Percentiles rank a stretch among this genome's conserved stretches.
These are phyloP conservation scores for Lepiota brunneoincarnata DNA, from an alignment of 768 basidiomycete species.

Conservation along the genomic window DNA sequence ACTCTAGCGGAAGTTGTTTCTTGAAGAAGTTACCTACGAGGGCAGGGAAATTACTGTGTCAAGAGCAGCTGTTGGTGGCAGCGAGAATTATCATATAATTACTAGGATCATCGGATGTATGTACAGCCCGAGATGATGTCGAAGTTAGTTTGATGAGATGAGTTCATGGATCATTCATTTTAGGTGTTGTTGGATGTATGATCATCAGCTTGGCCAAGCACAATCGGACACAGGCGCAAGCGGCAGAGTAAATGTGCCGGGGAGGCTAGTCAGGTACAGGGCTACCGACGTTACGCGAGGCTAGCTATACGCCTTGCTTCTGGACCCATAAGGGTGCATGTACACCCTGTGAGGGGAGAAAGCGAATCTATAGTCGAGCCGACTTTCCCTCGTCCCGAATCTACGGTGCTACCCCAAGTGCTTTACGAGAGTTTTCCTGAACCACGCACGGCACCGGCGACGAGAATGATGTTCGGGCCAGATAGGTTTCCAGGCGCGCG, in stretches of 20 bases:
- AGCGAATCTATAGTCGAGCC: constrained; percentile 3
- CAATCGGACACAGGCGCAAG: constrained; percentile 18
- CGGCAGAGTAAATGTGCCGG: constrained; percentile 19
- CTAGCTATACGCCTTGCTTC: constrained; percentile 24
- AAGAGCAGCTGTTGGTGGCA: background rate
- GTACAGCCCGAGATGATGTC: background rate
- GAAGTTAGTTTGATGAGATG: no score
- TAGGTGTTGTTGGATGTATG: background rate
- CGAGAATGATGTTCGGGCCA: background rate
- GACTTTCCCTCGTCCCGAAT: constrained; percentile 11
- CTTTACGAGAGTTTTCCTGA: background rate
- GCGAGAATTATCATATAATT: background rate
- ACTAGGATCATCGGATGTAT: background rate
- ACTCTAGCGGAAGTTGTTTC: background rate
- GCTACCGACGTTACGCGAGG: constrained; percentile 25
- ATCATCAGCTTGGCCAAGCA: constrained; percentile 11
- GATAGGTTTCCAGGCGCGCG: background rate
- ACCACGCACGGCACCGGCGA: constrained; percentile 1
- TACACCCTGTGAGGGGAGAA: background rate
- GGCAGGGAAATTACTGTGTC: background rate
- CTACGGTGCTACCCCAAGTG: background rate
- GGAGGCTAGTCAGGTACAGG: constrained; percentile 29
- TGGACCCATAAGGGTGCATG: constrained; percentile 22
- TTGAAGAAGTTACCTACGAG: background rate
- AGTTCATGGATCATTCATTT: background rate